Evolutionary conservation across 2,329 filamentous ascomycete genomes (phyloP), one percentile per base, ranked within the genome.

Genomic region (Xylaria sp.): DNA sequence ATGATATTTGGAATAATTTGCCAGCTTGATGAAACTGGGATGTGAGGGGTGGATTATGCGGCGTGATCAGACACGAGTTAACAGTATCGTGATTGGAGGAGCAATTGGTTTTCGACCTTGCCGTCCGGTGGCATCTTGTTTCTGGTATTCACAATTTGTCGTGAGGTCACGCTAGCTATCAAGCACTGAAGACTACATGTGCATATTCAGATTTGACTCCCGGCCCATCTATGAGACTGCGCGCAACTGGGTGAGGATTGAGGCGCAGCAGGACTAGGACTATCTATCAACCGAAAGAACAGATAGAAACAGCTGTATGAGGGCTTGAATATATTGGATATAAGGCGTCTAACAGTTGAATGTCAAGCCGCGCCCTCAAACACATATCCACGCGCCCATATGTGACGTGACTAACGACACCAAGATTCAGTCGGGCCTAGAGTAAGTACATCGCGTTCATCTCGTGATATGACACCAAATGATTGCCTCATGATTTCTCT

Each of bases 1-100:
- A 76, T 39, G 77, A 76, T 59, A 76, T 82, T 54, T 74, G 71
- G 75, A 74, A 75, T 28, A 78, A 80, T 15, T 41, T 79, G 74
- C 64, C 77, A 68, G 65, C 78, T 70, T 74, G 85, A 73, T 31
- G 84, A n/a, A 31, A 31, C 31, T 25, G 18, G 23, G 37, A 2
- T 34, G 56, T 37, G 23, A 12, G 12, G n/a, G 15, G 28, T 9
- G 51, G 46, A 8, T 50, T n/a, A 3, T 1, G 39, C 28, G 20
- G 13, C 3, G 37, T 9, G 37, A 31, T 10, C 15, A 12, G 12
- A 52, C 4, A 20, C 6, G 8, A 8, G 15, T n/a, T 12, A 31
- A 23, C 10, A 10, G 34, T 57, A 9, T 44, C 20, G 41, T 18
- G 41, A 15, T 13, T 2, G 9, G 12, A 7, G n/a, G 1, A 13